These are phyloP conservation scores for Euphorbia neoarborescens DNA, from an alignment of 441 rosid genomes.

Conservation along the genomic window DNA sequence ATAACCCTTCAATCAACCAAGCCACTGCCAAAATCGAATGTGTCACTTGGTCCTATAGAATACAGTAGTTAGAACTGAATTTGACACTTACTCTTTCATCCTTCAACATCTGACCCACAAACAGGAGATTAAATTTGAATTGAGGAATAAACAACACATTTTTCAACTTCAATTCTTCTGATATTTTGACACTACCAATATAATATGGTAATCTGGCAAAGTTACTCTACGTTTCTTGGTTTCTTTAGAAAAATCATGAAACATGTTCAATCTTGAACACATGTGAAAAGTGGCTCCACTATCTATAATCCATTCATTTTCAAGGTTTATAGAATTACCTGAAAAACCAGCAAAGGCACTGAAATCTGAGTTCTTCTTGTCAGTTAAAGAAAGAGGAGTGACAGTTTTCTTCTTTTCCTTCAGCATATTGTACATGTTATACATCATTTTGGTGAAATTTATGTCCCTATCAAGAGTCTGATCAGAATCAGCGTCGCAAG, in stretches of 20 bases:
- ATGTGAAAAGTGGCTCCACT: neutral
- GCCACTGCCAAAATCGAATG: neutral
- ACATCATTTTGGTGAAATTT: neutral
- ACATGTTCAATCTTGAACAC: neutral
- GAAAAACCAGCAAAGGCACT: neutral
- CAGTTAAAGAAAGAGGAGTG: neutral
- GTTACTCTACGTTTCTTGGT: too few relatives aligned
- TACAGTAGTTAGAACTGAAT: neutral
- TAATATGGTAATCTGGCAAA: too few relatives aligned
- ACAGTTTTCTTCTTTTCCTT: neutral
- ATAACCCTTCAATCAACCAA: neutral
- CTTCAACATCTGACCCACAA: neutral
- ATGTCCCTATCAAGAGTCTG: too few relatives aligned
- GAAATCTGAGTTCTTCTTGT: neutral
- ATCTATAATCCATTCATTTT: neutral
- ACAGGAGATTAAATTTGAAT: neutral
- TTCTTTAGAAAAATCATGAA: too few relatives aligned
- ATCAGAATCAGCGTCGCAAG: too few relatives aligned
- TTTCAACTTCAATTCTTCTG: neutral
- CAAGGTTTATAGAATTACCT: neutral
- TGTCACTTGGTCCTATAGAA: neutral
- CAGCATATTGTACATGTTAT: neutral
- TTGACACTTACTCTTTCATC: neutral
- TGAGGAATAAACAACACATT: neutral
- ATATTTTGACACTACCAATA: neutral